phyloP scores from a whole-genome alignment of 176 grass and related monocot species.

The Oryza nivara region DNA sequence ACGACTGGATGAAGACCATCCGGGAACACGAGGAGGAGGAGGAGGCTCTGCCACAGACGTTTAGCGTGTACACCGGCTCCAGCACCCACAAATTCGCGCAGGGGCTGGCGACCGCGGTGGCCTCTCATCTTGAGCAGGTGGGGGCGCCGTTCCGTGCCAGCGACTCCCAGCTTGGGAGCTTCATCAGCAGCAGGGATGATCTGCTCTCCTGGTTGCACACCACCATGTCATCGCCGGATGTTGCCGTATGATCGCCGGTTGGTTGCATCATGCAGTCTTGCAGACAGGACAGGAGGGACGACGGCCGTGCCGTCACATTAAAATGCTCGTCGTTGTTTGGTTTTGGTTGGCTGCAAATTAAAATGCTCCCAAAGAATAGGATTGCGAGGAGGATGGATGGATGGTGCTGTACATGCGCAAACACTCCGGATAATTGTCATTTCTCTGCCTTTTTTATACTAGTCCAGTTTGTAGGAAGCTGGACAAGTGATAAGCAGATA shows the following conservation, averaged over 20 bases:
- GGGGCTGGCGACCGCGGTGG: constrained; percentile 60
- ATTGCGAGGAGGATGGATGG: neutral
- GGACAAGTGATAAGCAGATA: neutral
- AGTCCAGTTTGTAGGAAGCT: neutral
- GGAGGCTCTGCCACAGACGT: constrained; percentile 58
- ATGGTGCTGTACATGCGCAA: neutral
- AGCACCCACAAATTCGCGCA: constrained; percentile 80
- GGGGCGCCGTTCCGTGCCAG: constrained; percentile 56
- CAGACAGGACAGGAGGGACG: too few relatives aligned
- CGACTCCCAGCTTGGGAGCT: constrained; percentile 61
- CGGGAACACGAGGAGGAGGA: constrained; percentile 19
- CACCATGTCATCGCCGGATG: constrained; percentile 6
- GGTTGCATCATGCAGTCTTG: neutral
- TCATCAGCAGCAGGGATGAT: constrained; percentile 69
- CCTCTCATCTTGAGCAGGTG: constrained; percentile 37
- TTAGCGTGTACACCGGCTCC: constrained; percentile 66
- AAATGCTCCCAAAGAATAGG: neutral
- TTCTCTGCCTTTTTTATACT: neutral
- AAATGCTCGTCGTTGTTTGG: neutral
- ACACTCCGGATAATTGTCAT: neutral
- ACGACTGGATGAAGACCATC: constrained; percentile 69
- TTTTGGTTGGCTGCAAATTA: too few relatives aligned
- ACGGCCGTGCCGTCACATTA: too few relatives aligned
- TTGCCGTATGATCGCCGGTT: constrained; percentile 17
- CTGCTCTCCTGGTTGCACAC: constrained; percentile 56